Evolutionary conservation across 192 early-diverging fungal species (phyloP), one percentile per base, ranked within the genome.

Genomic region (Backusella psychrophila): DNA sequence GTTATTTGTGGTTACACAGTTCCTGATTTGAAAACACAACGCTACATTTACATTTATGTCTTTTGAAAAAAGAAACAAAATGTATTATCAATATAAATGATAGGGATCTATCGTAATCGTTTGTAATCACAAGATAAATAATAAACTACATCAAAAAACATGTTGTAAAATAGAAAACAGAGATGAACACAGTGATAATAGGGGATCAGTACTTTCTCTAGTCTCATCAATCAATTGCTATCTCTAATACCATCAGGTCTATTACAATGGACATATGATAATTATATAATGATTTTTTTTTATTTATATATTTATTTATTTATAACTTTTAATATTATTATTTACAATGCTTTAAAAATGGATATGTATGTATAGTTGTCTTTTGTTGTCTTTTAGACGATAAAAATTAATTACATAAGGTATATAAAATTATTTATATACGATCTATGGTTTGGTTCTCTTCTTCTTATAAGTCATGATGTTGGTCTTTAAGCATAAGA

Each of bases 401-500:
- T 49, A 49, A n/a, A 63, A 63, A 63, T 29, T 63, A 63, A 63
- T 63, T 63, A 63, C 56, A 63, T 49, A 8, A 12, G 8, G 23
- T 21, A 53, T 11, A 9, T 26, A 63, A 63, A 21, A 63, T 26
- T 63, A 63, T 26, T 12, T 63, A 63, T 29, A 59, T 63, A 63
- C 2, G 6, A 8, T 29, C 26, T 63, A 63, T 63, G 23, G n/a
- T 11, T 4, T 63, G 9, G 9, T 12, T 14, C 53, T 26, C 36
- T 41, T 69, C 19, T 21, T 69, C 39, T 69, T 69, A 69, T 23
- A 69, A 36, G 21, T 36, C 34, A 21, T 23, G 34, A 6, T 38
- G 68, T 26, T 69, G 35, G 21, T 69, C 68, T 29, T 52, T 72
- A 29, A 72, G 42, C 42, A 49, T n/a, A 34, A 74, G 34, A 14